Percentiles rank a stretch among this genome's conserved stretches.
Evolutionary conservation across 441 rosid genomes (phyloP).

Genomic region (Gossypium schwendimanii): DNA sequence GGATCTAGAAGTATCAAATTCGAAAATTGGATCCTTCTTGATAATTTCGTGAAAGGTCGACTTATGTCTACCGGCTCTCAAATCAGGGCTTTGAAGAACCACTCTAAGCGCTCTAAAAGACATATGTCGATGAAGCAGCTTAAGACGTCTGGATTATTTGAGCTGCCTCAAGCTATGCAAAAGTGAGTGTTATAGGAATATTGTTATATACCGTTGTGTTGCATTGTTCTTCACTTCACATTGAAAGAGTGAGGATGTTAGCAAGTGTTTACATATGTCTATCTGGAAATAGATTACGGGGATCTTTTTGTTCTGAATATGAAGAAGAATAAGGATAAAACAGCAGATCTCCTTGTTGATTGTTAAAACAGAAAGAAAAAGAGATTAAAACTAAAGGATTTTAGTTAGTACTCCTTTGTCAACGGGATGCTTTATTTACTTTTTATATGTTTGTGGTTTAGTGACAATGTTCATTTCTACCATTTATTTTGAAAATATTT

Average conservation of each 20-base stretch:
- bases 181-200: slow-evolving; percentile 39
- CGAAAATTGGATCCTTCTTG: slow-evolving; percentile 72
- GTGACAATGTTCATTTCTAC: neutral
- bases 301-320: slow-evolving; percentile 4
- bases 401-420: neutral
- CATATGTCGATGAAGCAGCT: slow-evolving; percentile 72
- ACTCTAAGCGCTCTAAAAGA: slow-evolving; percentile 69
- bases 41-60: slow-evolving; percentile 52
- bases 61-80: slow-evolving; percentile 35
- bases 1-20: slow-evolving; percentile 57
- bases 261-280: neutral
- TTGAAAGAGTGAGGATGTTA: neutral
- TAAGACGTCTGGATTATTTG: slow-evolving; percentile 56
- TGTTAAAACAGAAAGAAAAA: neutral
- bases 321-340: neutral
- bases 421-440: neutral
- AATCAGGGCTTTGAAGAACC: slow-evolving; percentile 32
- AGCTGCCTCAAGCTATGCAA: slow-evolving; percentile 43
- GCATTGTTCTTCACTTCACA: neutral
- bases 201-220: neutral
- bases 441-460: neutral
- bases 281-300: neutral
- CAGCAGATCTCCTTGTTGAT: neutral
- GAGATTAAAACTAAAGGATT: neutral
- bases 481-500: neutral